Evolutionary conservation across 495 filamentous ascomycete genomes (phyloP).

Genomic region (Lophium mytilinum): DNA sequence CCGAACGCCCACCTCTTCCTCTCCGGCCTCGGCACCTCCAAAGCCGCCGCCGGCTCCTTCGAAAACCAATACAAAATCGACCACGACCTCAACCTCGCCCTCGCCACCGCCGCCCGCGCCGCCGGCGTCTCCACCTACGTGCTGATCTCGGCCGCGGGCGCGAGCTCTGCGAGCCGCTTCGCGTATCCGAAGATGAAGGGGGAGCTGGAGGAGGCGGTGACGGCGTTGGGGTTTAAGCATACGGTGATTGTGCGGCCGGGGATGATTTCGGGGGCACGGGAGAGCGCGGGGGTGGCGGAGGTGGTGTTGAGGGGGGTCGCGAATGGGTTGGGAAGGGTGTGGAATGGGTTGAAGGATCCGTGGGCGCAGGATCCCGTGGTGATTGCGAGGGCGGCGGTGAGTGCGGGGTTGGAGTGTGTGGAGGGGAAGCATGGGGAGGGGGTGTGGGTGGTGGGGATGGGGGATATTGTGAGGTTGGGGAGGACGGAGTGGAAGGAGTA

Average conservation of each 20-base stretch:
- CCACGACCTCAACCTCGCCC: slow-evolving; percentile 41
- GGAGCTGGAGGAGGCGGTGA: slow-evolving; percentile 70
- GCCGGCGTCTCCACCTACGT: slow-evolving; percentile 45
- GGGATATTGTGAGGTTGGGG: slow-evolving; percentile 32
- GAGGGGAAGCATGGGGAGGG: slow-evolving; percentile 30
- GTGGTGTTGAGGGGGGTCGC: slow-evolving; percentile 44
- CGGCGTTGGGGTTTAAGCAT: slow-evolving; percentile 61
- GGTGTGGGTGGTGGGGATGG: slow-evolving; percentile 25
- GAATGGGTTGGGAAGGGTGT: slow-evolving; percentile 43
- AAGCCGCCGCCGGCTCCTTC: slow-evolving; percentile 39
- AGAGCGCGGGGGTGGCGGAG: slow-evolving; percentile 46
- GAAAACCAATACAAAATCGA: slow-evolving; percentile 46
- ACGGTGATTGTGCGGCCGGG: slow-evolving; percentile 69
- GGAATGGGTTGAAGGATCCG: slow-evolving; percentile 49
- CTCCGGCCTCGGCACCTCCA: slow-evolving; percentile 42
- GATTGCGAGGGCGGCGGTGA: slow-evolving; percentile 66
- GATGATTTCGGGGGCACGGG: slow-evolving; percentile 60
- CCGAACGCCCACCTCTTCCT: slow-evolving; percentile 32
- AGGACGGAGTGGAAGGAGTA: slow-evolving; percentile 25
- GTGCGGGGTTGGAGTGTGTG: slow-evolving; percentile 38
- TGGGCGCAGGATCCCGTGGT: slow-evolving; percentile 69
- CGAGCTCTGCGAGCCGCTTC: slow-evolving; percentile 10
- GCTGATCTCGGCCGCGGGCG: slow-evolving; percentile 34
- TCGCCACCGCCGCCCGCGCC: slow-evolving; percentile 42
- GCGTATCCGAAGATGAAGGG: slow-evolving; percentile 63